Conservation (phyloP, 176 grass and related monocot species). For the Alloteropsis semialata region DNA sequence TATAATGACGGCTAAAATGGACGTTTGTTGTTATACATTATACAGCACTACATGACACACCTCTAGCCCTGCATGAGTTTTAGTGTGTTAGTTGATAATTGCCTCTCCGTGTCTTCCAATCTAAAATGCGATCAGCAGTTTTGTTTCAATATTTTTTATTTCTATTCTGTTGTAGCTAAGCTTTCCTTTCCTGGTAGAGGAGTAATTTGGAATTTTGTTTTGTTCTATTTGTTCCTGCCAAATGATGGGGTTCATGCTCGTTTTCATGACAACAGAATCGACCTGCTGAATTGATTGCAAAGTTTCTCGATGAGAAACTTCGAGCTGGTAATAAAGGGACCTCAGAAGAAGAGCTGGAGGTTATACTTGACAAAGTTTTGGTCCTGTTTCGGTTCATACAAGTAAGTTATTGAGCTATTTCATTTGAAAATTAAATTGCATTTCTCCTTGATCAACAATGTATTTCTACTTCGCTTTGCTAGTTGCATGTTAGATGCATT, state of each 20-base stretch:
- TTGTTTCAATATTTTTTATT: neutral
- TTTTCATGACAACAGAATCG: slow-evolving; percentile 73
- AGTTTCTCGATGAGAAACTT: slow-evolving; percentile 99
- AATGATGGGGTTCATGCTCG: neutral
- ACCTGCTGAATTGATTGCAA: slow-evolving; percentile 97
- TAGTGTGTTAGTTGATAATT: neutral
- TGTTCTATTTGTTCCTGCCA: neutral
- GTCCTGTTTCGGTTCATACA: slow-evolving; percentile 98
- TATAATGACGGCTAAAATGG: neutral
- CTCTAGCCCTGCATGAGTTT: neutral
- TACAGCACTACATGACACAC: neutral
- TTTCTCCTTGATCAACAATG: neutral
- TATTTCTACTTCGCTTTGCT: neutral
- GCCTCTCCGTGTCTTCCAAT: neutral
- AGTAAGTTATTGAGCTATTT: slow-evolving; percentile 58
- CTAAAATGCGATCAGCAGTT: neutral
- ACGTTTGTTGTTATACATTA: neutral
- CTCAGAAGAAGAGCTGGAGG: slow-evolving; percentile 99
- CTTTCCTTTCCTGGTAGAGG: neutral
- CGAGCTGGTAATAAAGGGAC: slow-evolving; percentile 99
- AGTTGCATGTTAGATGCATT: neutral
- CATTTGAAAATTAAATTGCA: neutral
- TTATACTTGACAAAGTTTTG: slow-evolving; percentile 95
- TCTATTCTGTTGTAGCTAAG: neutral
- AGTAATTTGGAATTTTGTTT: slow-evolving; percentile 1